A percentile compares a stretch with the other conserved stretches of the same genome.
Conservation (phyloP, 2,329 filamentous ascomycete genomes). For the Septoria linicola region DNA sequence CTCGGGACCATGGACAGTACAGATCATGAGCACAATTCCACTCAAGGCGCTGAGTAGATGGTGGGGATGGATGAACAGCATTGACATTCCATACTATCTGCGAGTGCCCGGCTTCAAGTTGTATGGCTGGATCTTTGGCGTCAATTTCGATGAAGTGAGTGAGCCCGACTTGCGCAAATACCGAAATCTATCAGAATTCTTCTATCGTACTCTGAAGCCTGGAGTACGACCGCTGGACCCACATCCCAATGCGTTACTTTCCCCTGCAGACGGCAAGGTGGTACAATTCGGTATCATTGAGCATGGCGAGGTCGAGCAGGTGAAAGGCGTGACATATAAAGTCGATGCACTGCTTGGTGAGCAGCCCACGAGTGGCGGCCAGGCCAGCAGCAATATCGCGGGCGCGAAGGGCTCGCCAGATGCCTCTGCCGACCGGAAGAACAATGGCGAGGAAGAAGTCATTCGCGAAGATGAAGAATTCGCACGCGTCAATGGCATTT, state of each 20-base stretch:
- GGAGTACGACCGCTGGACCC: constrained; percentile 82
- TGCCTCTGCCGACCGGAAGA: constrained; percentile 34
- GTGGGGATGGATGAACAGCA: constrained; percentile 89
- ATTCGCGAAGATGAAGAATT: constrained; percentile 88
- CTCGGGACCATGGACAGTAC: constrained; percentile 87
- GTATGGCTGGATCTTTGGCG: constrained; percentile 88
- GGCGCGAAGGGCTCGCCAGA: constrained; percentile 41
- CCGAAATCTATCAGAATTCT: constrained; percentile 92
- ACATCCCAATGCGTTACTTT: constrained; percentile 74
- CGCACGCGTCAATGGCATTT: constrained; percentile 88
- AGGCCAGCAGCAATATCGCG: constrained; percentile 36
- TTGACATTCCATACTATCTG: constrained; percentile 82
- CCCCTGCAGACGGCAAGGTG: constrained; percentile 85
- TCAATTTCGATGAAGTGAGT: constrained; percentile 80
- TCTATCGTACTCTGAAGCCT: constrained; percentile 91
- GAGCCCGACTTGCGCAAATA: constrained; percentile 87
- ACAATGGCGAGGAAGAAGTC: constrained; percentile 54
- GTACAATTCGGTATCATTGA: constrained; percentile 91
- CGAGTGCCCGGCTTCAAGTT: constrained; percentile 88
- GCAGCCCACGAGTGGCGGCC: constrained; percentile 49
- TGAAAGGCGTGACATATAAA: constrained; percentile 98
- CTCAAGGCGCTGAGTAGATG: constrained; percentile 85
- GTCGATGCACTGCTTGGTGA: constrained; percentile 84
- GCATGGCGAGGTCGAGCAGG: constrained; percentile 92
- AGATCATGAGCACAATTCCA: constrained; percentile 89